Conservation (phyloP, 2,329 filamentous ascomycete species). For the Botryotinia globosa region DNA sequence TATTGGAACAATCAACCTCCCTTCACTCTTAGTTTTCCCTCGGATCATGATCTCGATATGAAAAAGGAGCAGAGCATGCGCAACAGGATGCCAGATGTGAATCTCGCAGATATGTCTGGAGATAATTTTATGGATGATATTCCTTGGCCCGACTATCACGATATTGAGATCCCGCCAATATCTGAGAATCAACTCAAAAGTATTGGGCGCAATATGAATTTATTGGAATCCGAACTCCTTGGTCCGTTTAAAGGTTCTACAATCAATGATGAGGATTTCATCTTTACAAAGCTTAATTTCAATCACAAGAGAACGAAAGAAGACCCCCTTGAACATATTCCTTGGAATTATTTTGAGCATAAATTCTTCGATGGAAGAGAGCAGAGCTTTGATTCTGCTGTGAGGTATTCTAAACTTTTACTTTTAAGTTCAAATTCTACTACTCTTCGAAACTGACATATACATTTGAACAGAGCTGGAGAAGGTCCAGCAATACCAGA, state of each 20-base stretch:
- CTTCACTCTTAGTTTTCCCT: not conserved
- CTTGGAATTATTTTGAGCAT: not conserved
- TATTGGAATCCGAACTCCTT: not conserved
- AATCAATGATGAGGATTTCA: not conserved
- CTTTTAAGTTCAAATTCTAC: too few relatives aligned
- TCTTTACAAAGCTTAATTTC: not conserved
- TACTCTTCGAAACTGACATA: not conserved
- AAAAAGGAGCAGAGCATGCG: not conserved
- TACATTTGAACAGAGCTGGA: not conserved
- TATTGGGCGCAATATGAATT: not conserved
- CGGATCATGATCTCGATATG: not conserved
- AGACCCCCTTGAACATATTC: not conserved
- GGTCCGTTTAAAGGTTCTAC: not conserved
- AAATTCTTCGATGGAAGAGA: not conserved
- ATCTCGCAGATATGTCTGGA: conserved; percentile 4
- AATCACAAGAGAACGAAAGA: not conserved
- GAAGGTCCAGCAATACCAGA: not conserved
- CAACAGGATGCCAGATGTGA: not conserved
- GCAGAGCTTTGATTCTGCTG: not conserved
- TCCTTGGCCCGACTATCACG: not conserved
- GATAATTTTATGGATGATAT: not conserved
- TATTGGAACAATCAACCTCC: not conserved
- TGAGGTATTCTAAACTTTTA: not conserved
- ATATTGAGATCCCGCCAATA: not conserved
- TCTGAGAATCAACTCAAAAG: not conserved